Base-by-base conservation (phyloP, 2,329 filamentous ascomycete species). In the Aspergillus chevalieri region DNA sequence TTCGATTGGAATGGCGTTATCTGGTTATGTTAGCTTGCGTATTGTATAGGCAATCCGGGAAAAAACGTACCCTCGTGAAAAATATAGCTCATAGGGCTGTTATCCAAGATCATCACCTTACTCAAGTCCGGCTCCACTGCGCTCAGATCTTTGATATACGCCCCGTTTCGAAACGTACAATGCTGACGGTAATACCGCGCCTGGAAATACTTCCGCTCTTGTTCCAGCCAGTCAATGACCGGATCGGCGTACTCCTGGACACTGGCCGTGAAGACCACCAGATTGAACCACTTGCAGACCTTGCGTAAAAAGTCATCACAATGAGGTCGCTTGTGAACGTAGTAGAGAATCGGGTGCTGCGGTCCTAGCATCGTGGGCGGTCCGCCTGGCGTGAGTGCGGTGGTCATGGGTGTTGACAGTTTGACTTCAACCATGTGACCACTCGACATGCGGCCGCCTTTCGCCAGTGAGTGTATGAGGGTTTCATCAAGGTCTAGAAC, bases 401-500 rank as follows among this genome's bases (percentile, higher is more conserved):
- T 65, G 9, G 64, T 63, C 55, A 72, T 67, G 24, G 71, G 70
- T 39, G 70, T 63, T 26, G 72, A 62, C 52, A 95, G 79, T 61
- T 90, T 90, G 55, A 98, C 93, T 73, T 98, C 93, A 47, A 98
- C 91, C 93, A 98, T 98, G 72, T 98, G 93, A 15, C 93, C 93
- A 17, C 89, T 92, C 61, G 89, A 92, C 85, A 95, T 95, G 51
- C 92, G 83, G 47, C 92, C 91, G 26, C 93, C 93, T 68, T 96
- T 96, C 52, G 92, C 91, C 80, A 97, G 90, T 70, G 90, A 96
- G 77, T 98, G 93, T 58, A 98, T 98, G 58, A 98, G 74, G 0
- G 93, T 98, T 72, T 98, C 93, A 70, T 98, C 93, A 15, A 98
- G 81, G 67, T 98, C 93, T 47, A 98, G 78, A 56, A 98, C 91